Percentiles rank a stretch among this genome's conserved stretches.
phyloP scores from a whole-genome alignment of 2,329 filamentous ascomycete genomes.

The Dactylellina leptospora region DNA sequence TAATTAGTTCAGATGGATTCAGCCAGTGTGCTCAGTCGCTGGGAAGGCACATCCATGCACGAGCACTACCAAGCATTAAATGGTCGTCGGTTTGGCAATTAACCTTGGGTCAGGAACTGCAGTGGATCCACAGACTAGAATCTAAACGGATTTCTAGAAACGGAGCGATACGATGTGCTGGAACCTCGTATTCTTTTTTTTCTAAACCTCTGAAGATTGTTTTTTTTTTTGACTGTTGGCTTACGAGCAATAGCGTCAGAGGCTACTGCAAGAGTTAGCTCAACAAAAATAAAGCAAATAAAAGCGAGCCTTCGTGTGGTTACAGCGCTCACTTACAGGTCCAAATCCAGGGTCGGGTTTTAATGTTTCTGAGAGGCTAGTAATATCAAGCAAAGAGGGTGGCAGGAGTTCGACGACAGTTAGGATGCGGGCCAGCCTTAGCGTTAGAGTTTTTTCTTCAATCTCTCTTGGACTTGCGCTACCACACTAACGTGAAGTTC shows the following conservation, averaged over 20 bases:
- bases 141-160: conserved; percentile 13
- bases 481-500: conserved; percentile 10
- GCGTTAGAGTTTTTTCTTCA: neutral
- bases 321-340: conserved; percentile 2
- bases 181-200: conserved; percentile 27
- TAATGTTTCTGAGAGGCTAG: neutral
- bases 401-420: conserved; percentile 19
- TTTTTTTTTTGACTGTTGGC: neutral
- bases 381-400: conserved; percentile 1
- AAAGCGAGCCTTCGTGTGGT: neutral
- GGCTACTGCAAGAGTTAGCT: neutral
- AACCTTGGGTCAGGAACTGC: conserved; percentile 51
- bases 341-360: neutral
- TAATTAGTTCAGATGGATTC: conserved; percentile 48
- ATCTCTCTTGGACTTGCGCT: neutral
- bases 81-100: conserved; percentile 6
- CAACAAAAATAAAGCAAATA: neutral
- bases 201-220: no score
- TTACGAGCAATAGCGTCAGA: neutral
- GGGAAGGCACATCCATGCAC: conserved; percentile 32
- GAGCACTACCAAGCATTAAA: conserved; percentile 41
- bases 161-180: conserved; percentile 32
- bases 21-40: conserved; percentile 32
- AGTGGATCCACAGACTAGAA: conserved; percentile 23
- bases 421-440: conserved; percentile 5